Evolutionary conservation across 83 land plant genomes (phyloP), one percentile per base, ranked within the genome.

Genomic region (Picea engelmannii): DNA sequence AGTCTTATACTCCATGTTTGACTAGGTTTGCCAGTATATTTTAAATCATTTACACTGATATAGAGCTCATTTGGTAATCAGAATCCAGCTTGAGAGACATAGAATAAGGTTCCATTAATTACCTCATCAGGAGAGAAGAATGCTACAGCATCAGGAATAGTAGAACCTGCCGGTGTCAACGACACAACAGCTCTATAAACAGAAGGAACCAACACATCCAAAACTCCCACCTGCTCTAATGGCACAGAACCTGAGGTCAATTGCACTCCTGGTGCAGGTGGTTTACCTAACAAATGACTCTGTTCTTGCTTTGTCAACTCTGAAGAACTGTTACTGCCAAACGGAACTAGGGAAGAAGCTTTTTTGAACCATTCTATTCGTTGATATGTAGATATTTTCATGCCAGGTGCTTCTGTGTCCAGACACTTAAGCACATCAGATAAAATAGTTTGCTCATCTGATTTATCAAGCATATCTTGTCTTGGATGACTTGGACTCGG

Each of bases 41-140:
- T 67, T 11, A 12, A 27, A 38, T 20, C 64, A 27, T 17, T 20
- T 42, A 15, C 24, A 40, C 5, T 16, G 25, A 42, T 58, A 60
- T 23, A 61, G 12, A 27, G 61, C 24, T 42, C 64, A 23, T 69
- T 42, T 62, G 5, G 18, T 69, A 25, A 49, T 64, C 74, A 77
- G 10, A 25, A 65, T 15, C 18, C 49, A 77, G 78, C 77, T 35
- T 23, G n/a, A 5, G 49, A 61, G 1, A 13, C 49, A 38, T 49
- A 80, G 4, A 42, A 52, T 35, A 47, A 7, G 25, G 64, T 58
- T 38, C 60, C 31, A 18, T 35, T 27, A 75, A 64, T n/a, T 80
- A 95, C 99, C 98, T 97, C 99, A 88, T 96, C 94, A 66, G 95
- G 93, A 79, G 99, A 94, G 78, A 94, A 95, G 70, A 97, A 84